Evolutionary conservation across 176 grass and related monocot species (phyloP).

Genomic region (Raddia distichophylla): DNA sequence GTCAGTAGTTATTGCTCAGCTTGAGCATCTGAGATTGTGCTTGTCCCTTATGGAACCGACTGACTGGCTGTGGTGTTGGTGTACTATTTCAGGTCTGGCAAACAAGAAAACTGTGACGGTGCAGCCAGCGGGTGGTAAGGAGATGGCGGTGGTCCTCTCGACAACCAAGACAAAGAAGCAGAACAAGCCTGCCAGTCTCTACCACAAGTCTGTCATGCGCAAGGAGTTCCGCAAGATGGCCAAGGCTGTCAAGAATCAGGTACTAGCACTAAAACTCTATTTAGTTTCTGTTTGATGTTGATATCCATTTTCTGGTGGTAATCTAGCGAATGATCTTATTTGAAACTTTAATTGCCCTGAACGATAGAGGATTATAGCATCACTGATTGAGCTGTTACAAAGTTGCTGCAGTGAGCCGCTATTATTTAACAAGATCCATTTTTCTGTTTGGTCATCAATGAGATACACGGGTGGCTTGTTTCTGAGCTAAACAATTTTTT

Average conservation of each 20-base stretch:
- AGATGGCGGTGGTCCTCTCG: conserved; percentile 48
- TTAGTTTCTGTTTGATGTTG: background rate
- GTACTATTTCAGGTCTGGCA: conserved; percentile 55
- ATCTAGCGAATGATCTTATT: background rate
- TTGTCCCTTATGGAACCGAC: background rate
- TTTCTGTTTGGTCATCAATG: conserved; percentile 39
- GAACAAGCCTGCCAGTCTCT: conserved; percentile 59
- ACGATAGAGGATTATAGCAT: background rate
- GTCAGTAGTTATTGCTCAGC: conserved; percentile 1
- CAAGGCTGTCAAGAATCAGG: conserved; percentile 84
- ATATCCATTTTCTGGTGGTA: background rate
- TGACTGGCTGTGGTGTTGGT: background rate
- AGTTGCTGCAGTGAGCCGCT: conserved; percentile 48
- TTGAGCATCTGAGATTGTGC: background rate
- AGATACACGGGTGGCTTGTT: conserved; percentile 57
- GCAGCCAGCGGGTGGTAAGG: conserved; percentile 55
- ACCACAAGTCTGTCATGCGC: conserved; percentile 67
- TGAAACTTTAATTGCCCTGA: background rate
- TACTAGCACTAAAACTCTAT: conserved; percentile 22
- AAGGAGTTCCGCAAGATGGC: conserved; percentile 88
- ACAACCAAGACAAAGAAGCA: conserved; percentile 77
- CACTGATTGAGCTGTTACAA: background rate
- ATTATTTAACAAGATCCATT: conserved; percentile 41
- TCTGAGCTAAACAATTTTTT: conserved; percentile 38
- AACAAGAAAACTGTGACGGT: conserved; percentile 76